Evolutionary conservation across 768 basidiomycete species (phyloP).

Genomic region (Amanita polypyramis): DNA sequence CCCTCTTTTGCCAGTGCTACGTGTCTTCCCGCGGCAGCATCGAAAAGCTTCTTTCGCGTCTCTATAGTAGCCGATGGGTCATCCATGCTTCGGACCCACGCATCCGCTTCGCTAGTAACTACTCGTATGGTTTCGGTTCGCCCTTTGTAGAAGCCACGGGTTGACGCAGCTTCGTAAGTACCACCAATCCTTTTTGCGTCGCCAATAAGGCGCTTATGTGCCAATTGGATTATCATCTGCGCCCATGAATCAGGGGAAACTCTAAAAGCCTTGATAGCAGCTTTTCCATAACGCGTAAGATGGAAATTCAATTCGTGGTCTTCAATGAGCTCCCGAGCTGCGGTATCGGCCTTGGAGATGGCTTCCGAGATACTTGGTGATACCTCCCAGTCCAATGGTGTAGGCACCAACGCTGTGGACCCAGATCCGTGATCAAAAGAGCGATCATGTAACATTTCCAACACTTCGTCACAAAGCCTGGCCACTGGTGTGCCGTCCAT

Average conservation of each 20-base stretch:
- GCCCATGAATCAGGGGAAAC: conserved; percentile 95
- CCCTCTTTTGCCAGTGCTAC: conserved; percentile 53
- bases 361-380: conserved; percentile 34
- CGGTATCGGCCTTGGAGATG: conserved; percentile 45
- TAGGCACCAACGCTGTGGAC: conserved; percentile 21
- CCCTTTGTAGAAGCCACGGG: conserved; percentile 81
- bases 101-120: conserved; percentile 65
- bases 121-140: conserved; percentile 92
- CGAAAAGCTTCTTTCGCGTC: conserved; percentile 43
- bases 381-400: conserved; percentile 56
- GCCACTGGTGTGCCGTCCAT: conserved; percentile 87
- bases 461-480: conserved; percentile 59
- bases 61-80: conserved; percentile 28
- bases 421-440: conserved; percentile 53
- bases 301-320: conserved; percentile 55
- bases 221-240: conserved; percentile 86
- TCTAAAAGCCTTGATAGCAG: conserved; percentile 74
- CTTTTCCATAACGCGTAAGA: conserved; percentile 74
- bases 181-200: conserved; percentile 50
- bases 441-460: conserved; percentile 46
- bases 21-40: conserved; percentile 54
- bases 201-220: conserved; percentile 63
- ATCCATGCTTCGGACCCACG: conserved; percentile 71
- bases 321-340: conserved; percentile 45
- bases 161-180: conserved; percentile 92